Base-by-base conservation (phyloP, 1,284 basidiomycete genomes). In the Ceratobasidium sp. region DNA sequence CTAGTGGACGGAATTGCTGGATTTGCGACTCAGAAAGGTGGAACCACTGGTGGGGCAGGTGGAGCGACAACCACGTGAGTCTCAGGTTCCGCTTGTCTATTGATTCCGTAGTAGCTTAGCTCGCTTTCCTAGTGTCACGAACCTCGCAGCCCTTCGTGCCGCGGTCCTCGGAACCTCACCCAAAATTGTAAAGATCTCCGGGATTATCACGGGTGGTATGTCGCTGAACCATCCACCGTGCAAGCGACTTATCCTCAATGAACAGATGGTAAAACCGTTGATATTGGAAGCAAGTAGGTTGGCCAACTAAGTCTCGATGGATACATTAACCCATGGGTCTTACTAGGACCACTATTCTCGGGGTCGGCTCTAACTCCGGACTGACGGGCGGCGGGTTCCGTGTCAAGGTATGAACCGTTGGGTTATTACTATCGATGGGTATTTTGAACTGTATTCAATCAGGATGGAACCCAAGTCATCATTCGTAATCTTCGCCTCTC, bases 401-500 rank as follows among this genome's bases (percentile, higher is more conserved):
- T 22, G 45, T 70, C 43, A 70, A 67, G 40, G 49, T 45, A 27
- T 12, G 60, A 20, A 20, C n/a, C 13, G 8, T 22, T 10, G 20
- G 20, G 7, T 12, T 7, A 47, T 22, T 15, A 12, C 22, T 22
- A 20, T 12, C 10, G n/a, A 10, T 47, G 10, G 7, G 10, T 7
- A 47, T 12, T 20, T 20, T 12, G 10, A 47, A 47, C 20, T 27
- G 20, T 13, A 34, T 34, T 31, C n/a, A 40, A 68, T 12, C 32
- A 54, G 47, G 31, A 54, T 13, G 56, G 22, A 35, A 54, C 43
- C 35, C 69, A 71, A 40, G 71, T 72, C 34, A 72, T 76, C 50
- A 71, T 76, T 70, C 75, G 75, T 49, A 76, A 76, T 69, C 57
- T 76, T 22, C 69, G 73, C 31, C 64, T 76, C 31, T 74, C 73